These are phyloP conservation scores for Irpex sp. DNA, from an alignment of 1,284 basidiomycete species.

Conservation along the genomic window DNA sequence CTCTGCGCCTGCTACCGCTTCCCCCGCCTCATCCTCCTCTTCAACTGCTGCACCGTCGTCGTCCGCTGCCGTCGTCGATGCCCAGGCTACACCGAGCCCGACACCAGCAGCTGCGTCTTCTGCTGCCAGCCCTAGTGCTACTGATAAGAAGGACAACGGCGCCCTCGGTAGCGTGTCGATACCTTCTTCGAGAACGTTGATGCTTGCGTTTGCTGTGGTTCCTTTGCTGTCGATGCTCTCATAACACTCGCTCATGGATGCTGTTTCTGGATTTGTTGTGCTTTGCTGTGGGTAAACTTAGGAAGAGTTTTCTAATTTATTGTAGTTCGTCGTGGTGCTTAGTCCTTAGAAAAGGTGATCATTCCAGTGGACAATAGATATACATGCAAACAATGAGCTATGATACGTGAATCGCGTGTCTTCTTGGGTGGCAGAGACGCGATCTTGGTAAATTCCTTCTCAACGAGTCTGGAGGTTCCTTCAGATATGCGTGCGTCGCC, in stretches of 20 bases:
- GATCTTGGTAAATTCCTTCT: no score
- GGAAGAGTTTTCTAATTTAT: neutral
- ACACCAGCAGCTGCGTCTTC: neutral
- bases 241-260: neutral
- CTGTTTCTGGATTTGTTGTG: neutral
- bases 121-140: neutral
- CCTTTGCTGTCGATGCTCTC: constrained; percentile 6
- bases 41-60: neutral
- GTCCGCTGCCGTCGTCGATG: neutral
- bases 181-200: neutral
- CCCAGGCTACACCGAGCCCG: neutral
- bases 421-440: no score
- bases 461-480: no score
- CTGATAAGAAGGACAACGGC: neutral
- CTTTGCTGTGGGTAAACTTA: neutral
- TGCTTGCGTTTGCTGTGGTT: neutral
- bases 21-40: neutral
- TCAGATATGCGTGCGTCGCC: no score
- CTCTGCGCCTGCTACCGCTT: neutral
- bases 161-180: neutral
- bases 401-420: no score
- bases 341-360: neutral
- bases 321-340: neutral
- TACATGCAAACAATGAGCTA: neutral
- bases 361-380: neutral